Base-by-base conservation (phyloP, 2,329 filamentous ascomycete genomes). In the Aspergillus clavatus region DNA sequence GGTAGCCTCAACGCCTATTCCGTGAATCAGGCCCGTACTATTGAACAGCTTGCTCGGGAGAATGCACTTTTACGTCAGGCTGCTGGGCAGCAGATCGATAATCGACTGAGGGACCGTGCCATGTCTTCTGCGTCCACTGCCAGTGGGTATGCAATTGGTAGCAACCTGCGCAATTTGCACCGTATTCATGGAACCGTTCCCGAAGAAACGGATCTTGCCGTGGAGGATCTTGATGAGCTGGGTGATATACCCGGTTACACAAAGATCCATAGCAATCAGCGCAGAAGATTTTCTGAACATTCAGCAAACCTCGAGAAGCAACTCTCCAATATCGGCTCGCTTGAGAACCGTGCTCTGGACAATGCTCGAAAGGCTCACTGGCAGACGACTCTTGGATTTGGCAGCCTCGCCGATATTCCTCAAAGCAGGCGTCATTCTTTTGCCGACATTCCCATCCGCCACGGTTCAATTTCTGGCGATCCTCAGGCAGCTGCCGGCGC, bases 361-460 rank as follows among this genome's bases (percentile, higher is more conserved):
- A 72, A 65, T 55, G 60, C 71, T 38, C 69, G 70, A 44, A 73
- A 72, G 55, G 69, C 67, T 35, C 72, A 76, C 44, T 76, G 73
- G 73, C 72, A 75, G 50, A 75, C 72, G 12, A 72, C 72, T 3
- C 67, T 75, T 22, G 72, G 71, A 10, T 76, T 76, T 54, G 70
- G 71, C 21, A 62, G 70, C 43, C 60, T 72, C 35, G 56, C 63
- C 26, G 73, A 75, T 48, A 60, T 69, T 19, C 67, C 73, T 23
- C 73, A 76, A 51, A 76, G 73, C 51, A 71, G 73, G 28, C 71
- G 73, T 16, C 73, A 76, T 55, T 76, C 73, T 12, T 75, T 76
- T 47, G 73, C 73, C 22, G 73, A 76, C 49, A 70, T 76, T 35
- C 72, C 73, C 8, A 70, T 72, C 27, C 67, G 73, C 33, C 70